A percentile compares a stretch with the other conserved stretches of the same genome.
These are phyloP conservation scores for Penicillium sp. DNA, from an alignment of 2,329 filamentous ascomycete genomes.

Conservation along the genomic window DNA sequence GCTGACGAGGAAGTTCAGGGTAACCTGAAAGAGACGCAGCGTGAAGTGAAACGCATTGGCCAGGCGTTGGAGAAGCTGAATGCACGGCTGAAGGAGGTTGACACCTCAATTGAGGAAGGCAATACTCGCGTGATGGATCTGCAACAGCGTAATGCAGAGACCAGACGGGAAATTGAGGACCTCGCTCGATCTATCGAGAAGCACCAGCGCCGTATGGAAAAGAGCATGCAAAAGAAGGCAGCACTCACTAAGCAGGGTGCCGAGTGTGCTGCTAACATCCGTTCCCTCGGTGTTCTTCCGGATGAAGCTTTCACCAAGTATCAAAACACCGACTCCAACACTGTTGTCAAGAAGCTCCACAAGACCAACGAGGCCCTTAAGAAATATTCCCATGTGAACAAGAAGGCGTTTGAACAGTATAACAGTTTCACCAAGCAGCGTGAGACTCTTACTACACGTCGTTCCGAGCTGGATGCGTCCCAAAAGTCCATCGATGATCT, in stretches of 20 bases:
- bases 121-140: constrained; percentile 57
- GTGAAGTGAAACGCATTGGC: constrained; percentile 76
- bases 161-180: constrained; percentile 71
- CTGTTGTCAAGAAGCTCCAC: constrained; percentile 72
- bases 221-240: constrained; percentile 84
- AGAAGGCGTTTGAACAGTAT: constrained; percentile 99
- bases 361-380: constrained; percentile 91
- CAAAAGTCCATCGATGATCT: constrained; percentile 88
- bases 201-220: constrained; percentile 86
- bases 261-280: constrained; percentile 84
- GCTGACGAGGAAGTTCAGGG: constrained; percentile 59
- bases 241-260: constrained; percentile 72
- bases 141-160: constrained; percentile 60
- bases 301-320: constrained; percentile 94
- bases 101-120: constrained; percentile 66
- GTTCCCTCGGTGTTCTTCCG: constrained; percentile 86
- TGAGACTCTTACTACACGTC: constrained; percentile 78
- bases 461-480: constrained; percentile 81
- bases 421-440: constrained; percentile 94
- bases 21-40: constrained; percentile 73
- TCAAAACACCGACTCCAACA: constrained; percentile 75
- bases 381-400: constrained; percentile 98
- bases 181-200: constrained; percentile 76
- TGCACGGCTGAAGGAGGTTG: constrained; percentile 69
- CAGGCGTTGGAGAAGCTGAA: constrained; percentile 68